Base-by-base conservation (phyloP, 208 protist genomes). In the Leishmania tropica region DNA sequence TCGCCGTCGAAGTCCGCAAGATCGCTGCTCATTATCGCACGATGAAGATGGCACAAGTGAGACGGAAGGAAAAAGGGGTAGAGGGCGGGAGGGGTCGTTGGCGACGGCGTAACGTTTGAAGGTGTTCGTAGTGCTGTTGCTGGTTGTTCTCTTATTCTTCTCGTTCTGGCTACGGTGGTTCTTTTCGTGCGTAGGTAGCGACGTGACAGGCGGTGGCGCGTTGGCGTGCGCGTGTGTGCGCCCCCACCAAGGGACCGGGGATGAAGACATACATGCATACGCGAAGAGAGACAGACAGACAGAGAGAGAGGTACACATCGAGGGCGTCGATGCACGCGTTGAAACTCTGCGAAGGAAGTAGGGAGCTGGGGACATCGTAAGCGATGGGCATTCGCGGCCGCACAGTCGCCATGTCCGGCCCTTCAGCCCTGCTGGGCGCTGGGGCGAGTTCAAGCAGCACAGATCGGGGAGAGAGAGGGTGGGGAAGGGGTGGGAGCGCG, bases 1-100 rank as follows among this genome's bases (percentile, higher is more conserved):
- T 98, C 95, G 51, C 94, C 94, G 72, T 98, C 95, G 81, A 98
- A 98, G 84, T 97, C 95, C 13, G 93, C 93, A 62, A 98, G 91
- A 81, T 93, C 92, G 87, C 87, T 92, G 85, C 90, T 97, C 89
- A 92, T 96, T 65, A 74, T 74, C 70, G 45, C 70, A 37, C 70
- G 31, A 31, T 45, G 28, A 37, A 74, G 70, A 48, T 48, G 40
- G n/a, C 70, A 74, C 70, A 17, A 53, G 70, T 74, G 40, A 47
- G n/a, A 8, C 3, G 54, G 48, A 40, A 31, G 45, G 48, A 21
- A 11, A 28, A 58, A 1, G 60, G 67, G 37, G 53, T 7, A 56
- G 51, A 13, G 72, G 76, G 24, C 24, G 68, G 42, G 40, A 82
- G 28, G 76, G 21, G 54, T 68, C 58, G 24, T 3, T 67, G n/a